Conservation (phyloP, 1,284 basidiomycete genomes). For the Moesziomyces parantarcticus region DNA sequence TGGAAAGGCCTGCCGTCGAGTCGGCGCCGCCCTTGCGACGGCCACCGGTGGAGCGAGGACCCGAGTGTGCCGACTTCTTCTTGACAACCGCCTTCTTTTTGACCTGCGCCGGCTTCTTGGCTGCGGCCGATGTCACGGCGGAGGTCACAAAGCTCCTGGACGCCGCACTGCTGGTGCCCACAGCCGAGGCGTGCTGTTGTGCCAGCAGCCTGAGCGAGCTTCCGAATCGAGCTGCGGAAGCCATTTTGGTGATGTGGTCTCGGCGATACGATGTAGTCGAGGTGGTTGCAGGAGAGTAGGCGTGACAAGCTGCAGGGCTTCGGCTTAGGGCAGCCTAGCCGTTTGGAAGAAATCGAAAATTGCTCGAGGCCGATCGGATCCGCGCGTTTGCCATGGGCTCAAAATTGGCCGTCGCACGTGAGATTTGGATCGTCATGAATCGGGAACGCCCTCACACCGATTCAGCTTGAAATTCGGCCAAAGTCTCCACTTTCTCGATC, state of each 20-base stretch:
- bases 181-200: conserved; percentile 7
- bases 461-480: no score
- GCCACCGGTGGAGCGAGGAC: conserved; percentile 53
- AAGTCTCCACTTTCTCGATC: no score
- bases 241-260: conserved; percentile 12
- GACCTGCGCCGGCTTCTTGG: conserved; percentile 44
- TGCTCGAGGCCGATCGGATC: conserved; percentile 11
- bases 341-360: conserved; percentile 2
- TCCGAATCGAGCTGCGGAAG: conserved; percentile 19
- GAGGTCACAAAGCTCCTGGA: conserved; percentile 26
- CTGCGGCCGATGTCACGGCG: conserved; percentile 29
- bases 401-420: no score
- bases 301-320: not conserved
- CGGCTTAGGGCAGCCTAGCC: not conserved
- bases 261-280: not conserved
- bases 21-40: conserved; percentile 58
- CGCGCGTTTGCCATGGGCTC: conserved; percentile 22
- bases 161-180: conserved; percentile 13
- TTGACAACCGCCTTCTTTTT: conserved; percentile 62
- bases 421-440: no score
- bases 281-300: not conserved
- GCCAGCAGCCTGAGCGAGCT: conserved; percentile 21
- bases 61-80: conserved; percentile 44
- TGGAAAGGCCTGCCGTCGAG: conserved; percentile 40
- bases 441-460: no score